Percentiles rank a stretch among this genome's conserved stretches.
Evolutionary conservation across 768 basidiomycete species (phyloP).

Genomic region (Kwoniella dendrophila): DNA sequence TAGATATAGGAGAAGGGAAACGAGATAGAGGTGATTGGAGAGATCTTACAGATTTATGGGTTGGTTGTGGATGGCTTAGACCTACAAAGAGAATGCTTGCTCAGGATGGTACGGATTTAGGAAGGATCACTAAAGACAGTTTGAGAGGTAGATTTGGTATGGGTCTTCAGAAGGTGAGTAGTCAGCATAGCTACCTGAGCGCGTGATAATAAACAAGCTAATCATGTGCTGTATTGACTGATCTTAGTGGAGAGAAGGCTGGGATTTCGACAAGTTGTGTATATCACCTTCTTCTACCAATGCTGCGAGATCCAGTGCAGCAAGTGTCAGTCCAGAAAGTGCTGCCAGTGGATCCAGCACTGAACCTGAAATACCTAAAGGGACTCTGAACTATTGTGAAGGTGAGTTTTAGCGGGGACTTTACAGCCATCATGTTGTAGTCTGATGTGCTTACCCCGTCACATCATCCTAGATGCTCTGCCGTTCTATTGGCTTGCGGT

Average conservation of each 20-base stretch:
- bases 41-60: constrained; percentile 51
- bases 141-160: constrained; percentile 37
- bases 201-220: too few relatives aligned
- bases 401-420: constrained; percentile 32
- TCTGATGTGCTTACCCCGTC: neutral
- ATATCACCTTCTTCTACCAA: constrained; percentile 19
- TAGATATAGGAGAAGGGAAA: constrained; percentile 57
- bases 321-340: constrained; percentile 20
- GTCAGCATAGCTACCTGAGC: too few relatives aligned
- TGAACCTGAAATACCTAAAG: constrained; percentile 10
- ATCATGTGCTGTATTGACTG: constrained; percentile 11
- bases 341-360: neutral
- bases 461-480: constrained; percentile 46
- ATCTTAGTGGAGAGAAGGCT: constrained; percentile 57
- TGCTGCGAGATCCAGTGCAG: neutral
- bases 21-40: constrained; percentile 50
- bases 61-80: constrained; percentile 39
- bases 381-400: constrained; percentile 49
- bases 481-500: constrained; percentile 58
- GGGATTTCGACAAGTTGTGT: constrained; percentile 57
- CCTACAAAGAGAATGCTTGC: constrained; percentile 41
- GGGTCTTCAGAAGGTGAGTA: constrained; percentile 38
- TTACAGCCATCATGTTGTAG: neutral
- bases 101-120: constrained; percentile 46
- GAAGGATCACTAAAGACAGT: constrained; percentile 44